These are phyloP conservation scores for Teratosphaeria destructans DNA, from an alignment of 2,329 filamentous ascomycete species.

Conservation along the genomic window DNA sequence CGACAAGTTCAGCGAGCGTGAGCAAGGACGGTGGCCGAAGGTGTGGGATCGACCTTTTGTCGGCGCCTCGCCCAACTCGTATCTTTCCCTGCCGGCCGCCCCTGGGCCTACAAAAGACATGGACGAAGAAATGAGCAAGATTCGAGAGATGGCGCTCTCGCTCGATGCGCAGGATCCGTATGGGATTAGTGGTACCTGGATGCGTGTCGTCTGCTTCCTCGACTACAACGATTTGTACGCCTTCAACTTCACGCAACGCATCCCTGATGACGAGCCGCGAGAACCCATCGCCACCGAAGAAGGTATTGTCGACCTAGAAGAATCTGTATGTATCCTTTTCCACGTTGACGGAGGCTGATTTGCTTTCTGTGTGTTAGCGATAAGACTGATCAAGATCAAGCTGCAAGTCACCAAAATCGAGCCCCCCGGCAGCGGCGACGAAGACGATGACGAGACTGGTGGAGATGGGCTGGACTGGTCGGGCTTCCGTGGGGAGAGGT, in stretches of 20 bases:
- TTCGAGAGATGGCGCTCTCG: conserved; percentile 28
- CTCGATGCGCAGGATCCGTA: conserved; percentile 57
- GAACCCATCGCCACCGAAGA: conserved; percentile 51
- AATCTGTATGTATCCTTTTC: conserved; percentile 19
- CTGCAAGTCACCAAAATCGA: conserved; percentile 52
- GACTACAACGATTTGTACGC: conserved; percentile 63
- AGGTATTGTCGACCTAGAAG: conserved; percentile 25
- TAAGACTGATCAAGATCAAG: conserved; percentile 59
- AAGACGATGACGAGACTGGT: conserved; percentile 11
- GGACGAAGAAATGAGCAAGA: conserved; percentile 13
- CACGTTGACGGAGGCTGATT: conserved; percentile 6
- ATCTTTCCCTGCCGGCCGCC: conserved; percentile 3
- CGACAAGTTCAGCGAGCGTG: conserved; percentile 32
- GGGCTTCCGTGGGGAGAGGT: conserved; percentile 17
- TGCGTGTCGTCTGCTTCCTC: conserved; percentile 44
- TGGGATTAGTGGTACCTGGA: conserved; percentile 59
- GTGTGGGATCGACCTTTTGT: conserved; percentile 49
- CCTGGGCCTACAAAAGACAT: conserved; percentile 3
- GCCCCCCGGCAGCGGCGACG: conserved; percentile 47
- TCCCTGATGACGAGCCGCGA: conserved; percentile 24
- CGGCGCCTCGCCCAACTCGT: conserved; percentile 40
- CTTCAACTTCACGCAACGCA: conserved; percentile 53
- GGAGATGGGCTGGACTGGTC: conserved; percentile 19
- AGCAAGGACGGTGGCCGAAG: conserved; percentile 37
- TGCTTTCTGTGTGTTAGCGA: conserved; percentile 33